Percentiles rank a stretch among this genome's conserved stretches.
Evolutionary conservation across 2,329 filamentous ascomycete genomes (phyloP).

Genomic region (Fusarium fujikuroi): DNA sequence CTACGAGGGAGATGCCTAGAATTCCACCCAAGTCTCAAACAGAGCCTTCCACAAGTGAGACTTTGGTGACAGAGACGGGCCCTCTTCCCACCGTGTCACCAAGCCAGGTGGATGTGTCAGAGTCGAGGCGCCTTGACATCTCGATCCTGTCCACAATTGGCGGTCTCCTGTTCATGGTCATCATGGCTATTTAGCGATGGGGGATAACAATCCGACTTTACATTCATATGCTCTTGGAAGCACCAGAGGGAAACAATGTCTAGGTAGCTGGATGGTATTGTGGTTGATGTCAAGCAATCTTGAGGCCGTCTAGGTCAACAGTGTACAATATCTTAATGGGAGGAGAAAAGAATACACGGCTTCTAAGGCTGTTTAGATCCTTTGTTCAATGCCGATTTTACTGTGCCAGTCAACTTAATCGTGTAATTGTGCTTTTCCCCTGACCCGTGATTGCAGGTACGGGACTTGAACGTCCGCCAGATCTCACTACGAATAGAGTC

Average conservation of each 20-base stretch:
- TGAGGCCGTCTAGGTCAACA: constrained; percentile 1
- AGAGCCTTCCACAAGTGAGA: constrained; percentile 3
- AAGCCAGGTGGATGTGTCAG: constrained; percentile 44
- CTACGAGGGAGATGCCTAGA: background rate
- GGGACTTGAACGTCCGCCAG: background rate
- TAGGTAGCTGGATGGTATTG: constrained; percentile 1
- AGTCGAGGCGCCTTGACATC: constrained; percentile 37
- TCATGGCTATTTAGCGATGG: constrained; percentile 20
- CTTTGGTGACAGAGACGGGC: constrained; percentile 32
- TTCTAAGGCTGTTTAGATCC: background rate
- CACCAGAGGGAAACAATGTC: background rate
- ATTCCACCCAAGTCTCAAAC: background rate
- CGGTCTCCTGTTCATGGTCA: constrained; percentile 44
- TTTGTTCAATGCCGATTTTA: background rate
- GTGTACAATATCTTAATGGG: background rate
- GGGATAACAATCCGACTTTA: background rate
- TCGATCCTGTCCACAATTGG: constrained; percentile 38
- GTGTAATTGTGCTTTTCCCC: background rate
- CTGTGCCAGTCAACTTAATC: background rate
- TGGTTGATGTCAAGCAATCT: constrained; percentile 22
- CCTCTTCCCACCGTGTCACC: constrained; percentile 37
- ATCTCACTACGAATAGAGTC: background rate
- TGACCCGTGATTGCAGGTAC: too few relatives aligned
- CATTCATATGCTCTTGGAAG: background rate
- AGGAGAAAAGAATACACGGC: background rate